Evolutionary conservation across 1,284 basidiomycete species (phyloP), one percentile per base, ranked within the genome.

Genomic region (Trametes hirsuta): DNA sequence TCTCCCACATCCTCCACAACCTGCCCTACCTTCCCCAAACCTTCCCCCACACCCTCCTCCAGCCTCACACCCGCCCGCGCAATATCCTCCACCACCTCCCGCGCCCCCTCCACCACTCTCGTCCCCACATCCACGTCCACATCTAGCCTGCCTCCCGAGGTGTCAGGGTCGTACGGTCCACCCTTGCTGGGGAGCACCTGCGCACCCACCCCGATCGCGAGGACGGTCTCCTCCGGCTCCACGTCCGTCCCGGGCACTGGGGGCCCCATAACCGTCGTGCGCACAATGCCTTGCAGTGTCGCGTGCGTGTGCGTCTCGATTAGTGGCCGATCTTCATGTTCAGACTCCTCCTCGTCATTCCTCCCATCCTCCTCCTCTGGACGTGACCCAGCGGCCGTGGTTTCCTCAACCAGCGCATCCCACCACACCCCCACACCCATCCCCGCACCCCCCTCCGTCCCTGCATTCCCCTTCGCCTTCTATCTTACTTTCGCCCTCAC

Each of bases 121-220:
- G 41, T 34, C 39, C 36, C 11, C 53, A 50, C 35, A 8, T 47
- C 53, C 34, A 8, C 5, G 30, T 48, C 47, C 18, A 39, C 3
- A 18, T 18, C 18, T 18, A 18, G 18, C 34, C 37, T 47, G 21
- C 42, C 52, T 15, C 46, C 48, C 36, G 59, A 59, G 49, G 55
- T 62, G 3, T 73, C 65, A 14, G 56, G 67, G 2, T 65, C 72
- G 56, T 77, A 73, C 2, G 79, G 75, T 6, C 78, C 79, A 5
- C 75, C 77, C 53, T 77, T 76, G 4, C 74, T 75, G 0, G 77
- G 76, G 58, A 84, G 75, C n/a, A 83, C 68, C 64, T 83, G 82
- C 5, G 80, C 69, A 14, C 77, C 79, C 15, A 75, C 71, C 2
- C 82, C 82, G 21, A 83, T 68, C 0, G 78, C 77, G 18, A 80